Evolutionary conservation across 805 yeast species (phyloP).

Genomic region (Cyberlindnera veronae): DNA sequence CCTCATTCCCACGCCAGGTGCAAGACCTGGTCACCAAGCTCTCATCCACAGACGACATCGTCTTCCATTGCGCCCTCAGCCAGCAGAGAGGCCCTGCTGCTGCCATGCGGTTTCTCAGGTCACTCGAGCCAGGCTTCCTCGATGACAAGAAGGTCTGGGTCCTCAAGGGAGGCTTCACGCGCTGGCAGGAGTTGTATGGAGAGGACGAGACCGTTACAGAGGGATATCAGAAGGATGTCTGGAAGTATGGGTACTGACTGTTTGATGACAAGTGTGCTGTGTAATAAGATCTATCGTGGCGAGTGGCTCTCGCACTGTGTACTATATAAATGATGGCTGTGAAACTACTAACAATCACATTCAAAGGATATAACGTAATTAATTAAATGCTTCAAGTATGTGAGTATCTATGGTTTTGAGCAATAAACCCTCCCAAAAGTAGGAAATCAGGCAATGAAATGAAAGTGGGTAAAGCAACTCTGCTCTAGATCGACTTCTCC

Average conservation of each 20-base stretch:
- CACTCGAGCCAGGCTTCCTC: constrained; percentile 24
- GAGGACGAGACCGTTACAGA: constrained; percentile 62
- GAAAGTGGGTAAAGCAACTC: no score
- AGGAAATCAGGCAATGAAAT: not conserved
- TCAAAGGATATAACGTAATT: no score
- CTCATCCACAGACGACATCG: constrained; percentile 43
- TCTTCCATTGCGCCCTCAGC: constrained; percentile 88
- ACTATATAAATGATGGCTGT: no score
- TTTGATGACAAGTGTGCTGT: no score
- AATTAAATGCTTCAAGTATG: no score
- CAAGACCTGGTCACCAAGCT: constrained; percentile 18
- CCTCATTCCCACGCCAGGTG: constrained; percentile 38
- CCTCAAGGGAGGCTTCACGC: constrained; percentile 77
- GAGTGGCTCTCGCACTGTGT: no score
- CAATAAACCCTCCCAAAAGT: no score
- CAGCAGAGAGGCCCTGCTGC: constrained; percentile 92
- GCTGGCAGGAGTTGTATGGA: constrained; percentile 80
- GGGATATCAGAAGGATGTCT: constrained; percentile 45
- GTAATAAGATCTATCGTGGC: no score
- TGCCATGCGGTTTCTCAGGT: constrained; percentile 55
- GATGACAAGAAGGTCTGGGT: constrained; percentile 56
- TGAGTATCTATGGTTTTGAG: no score
- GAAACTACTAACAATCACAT: no score
- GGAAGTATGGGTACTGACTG: constrained; percentile 31
- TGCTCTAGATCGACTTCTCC: not conserved